Conservation (phyloP, 2,329 filamentous ascomycete species). For the Immersiporthe knoxdaviesiana region DNA sequence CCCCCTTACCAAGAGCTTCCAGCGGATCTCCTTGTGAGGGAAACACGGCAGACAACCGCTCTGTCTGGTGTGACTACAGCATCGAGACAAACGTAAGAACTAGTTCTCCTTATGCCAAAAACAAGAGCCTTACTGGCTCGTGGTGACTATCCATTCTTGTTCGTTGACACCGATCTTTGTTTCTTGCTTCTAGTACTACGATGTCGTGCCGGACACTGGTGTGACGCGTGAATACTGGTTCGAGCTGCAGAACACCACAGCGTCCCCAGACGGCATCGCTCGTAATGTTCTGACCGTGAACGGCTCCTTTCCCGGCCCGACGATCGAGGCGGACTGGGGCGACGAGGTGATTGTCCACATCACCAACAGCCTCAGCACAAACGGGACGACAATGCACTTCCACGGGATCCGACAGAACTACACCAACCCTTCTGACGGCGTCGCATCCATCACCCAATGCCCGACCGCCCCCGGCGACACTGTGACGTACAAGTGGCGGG, state of each 20-base stretch:
- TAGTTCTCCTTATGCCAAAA: too few relatives aligned
- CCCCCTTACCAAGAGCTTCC: not conserved
- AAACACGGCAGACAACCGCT: constrained; percentile 35
- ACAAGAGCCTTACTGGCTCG: too few relatives aligned
- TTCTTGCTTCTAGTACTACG: constrained; percentile 42
- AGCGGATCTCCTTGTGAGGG: constrained; percentile 22
- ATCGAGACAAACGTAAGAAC: constrained; percentile 30
- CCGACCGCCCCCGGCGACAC: constrained; percentile 53
- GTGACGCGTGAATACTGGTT: constrained; percentile 55
- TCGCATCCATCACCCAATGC: constrained; percentile 47
- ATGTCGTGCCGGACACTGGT: constrained; percentile 48
- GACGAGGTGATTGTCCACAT: constrained; percentile 41
- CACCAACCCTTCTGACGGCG: constrained; percentile 47
- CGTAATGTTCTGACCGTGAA: constrained; percentile 53
- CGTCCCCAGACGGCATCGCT: constrained; percentile 50
- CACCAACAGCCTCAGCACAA: constrained; percentile 39
- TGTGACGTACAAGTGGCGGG: constrained; percentile 60
- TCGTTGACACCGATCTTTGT: not conserved
- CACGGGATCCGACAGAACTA: constrained; percentile 43
- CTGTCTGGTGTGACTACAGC: constrained; percentile 45
- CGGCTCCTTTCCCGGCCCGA: constrained; percentile 44
- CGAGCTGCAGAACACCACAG: constrained; percentile 44
- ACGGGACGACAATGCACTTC: constrained; percentile 45
- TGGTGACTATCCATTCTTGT: too few relatives aligned
- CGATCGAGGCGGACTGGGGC: constrained; percentile 39